Evolutionary conservation across 495 filamentous ascomycete species (phyloP).

Genomic region (Penicillium coprophilum): DNA sequence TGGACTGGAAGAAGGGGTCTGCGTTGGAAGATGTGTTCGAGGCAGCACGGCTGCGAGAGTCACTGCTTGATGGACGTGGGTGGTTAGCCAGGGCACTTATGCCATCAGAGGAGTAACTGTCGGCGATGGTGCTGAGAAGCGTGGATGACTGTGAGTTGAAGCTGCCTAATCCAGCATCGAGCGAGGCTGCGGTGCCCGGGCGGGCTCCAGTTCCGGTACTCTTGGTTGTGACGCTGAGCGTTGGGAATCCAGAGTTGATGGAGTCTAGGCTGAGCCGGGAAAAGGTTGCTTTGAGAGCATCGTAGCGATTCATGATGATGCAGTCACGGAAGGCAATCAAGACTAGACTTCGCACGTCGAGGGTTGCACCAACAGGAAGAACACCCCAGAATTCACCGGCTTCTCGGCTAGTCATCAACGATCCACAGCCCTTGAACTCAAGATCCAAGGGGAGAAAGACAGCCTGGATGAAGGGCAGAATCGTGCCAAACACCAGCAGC

Average conservation of each 20-base stretch:
- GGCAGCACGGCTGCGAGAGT: conserved; percentile 67
- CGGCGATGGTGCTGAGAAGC: conserved; percentile 56
- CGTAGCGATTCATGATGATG: conserved; percentile 81
- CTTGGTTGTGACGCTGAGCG: conserved; percentile 48
- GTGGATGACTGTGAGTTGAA: conserved; percentile 76
- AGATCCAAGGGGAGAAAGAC: conserved; percentile 93
- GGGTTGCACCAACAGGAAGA: conserved; percentile 49
- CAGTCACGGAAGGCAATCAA: conserved; percentile 87
- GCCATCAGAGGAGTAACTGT: conserved; percentile 50
- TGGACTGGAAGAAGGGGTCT: conserved; percentile 52
- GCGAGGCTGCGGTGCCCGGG: conserved; percentile 67
- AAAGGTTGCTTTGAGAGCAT: conserved; percentile 84
- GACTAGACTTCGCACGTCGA: conserved; percentile 86
- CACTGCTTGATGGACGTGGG: conserved; percentile 44
- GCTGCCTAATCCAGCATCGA: conserved; percentile 67
- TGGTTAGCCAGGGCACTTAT: conserved; percentile 44
- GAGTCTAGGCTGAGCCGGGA: conserved; percentile 83
- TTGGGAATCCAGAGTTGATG: conserved; percentile 61
- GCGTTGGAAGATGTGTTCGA: conserved; percentile 77
- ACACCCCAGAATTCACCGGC: conserved; percentile 86
- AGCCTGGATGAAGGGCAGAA: conserved; percentile 93
- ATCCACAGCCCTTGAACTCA: conserved; percentile 84
- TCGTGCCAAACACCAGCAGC: conserved; percentile 84
- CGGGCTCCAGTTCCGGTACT: conserved; percentile 49
- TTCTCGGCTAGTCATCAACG: conserved; percentile 70